Percentiles rank a stretch among this genome's conserved stretches.
These are phyloP conservation scores for Infundibulicybe gibba DNA, from an alignment of 768 basidiomycete species.

Conservation along the genomic window DNA sequence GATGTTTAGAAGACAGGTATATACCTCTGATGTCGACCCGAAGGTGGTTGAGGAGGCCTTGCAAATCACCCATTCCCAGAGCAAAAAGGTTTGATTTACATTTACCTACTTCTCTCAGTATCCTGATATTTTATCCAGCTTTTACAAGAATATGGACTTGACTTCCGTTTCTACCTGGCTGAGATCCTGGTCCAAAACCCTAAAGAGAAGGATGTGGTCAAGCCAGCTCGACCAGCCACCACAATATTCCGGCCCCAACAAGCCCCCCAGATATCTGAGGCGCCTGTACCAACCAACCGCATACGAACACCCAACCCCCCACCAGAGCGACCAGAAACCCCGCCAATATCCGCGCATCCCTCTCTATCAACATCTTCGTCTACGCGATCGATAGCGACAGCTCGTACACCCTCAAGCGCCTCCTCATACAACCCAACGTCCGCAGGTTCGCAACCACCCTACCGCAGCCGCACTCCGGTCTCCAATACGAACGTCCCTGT, in stretches of 20 bases:
- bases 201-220: constrained; percentile 23
- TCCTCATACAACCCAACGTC: background rate
- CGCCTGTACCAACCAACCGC: background rate
- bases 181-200: constrained; percentile 55
- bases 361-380: background rate
- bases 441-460: background rate
- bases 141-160: constrained; percentile 89
- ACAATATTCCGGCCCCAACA: constrained; percentile 22
- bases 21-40: constrained; percentile 72
- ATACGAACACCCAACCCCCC: constrained; percentile 9
- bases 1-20: constrained; percentile 89
- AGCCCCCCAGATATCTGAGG: constrained; percentile 16
- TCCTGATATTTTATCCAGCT: constrained; percentile 42
- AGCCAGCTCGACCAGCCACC: constrained; percentile 24
- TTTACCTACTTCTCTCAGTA: background rate
- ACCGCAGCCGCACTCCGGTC: background rate
- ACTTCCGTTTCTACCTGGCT: constrained; percentile 91
- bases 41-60: constrained; percentile 75
- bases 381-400: background rate
- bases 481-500: background rate
- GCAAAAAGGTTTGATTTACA: constrained; percentile 64
- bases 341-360: background rate
- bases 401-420: constrained; percentile 2
- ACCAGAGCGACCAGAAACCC: constrained; percentile 2
- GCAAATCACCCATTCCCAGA: constrained; percentile 74